phyloP scores from a whole-genome alignment of 352 stramenopile genomes.

The Pythium sp. region DNA sequence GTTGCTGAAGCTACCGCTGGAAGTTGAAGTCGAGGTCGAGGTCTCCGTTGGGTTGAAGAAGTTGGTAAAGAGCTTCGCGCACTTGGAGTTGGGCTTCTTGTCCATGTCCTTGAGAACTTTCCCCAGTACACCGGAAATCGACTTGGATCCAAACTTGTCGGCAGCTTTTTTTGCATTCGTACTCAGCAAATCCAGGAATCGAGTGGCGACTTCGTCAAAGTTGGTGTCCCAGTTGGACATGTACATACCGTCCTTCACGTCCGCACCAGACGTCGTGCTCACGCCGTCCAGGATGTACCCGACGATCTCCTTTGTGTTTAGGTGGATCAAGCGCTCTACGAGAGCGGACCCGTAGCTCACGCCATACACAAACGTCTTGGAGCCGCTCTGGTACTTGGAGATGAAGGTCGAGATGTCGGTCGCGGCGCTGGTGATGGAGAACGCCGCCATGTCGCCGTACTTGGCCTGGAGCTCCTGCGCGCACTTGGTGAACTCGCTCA shows the following conservation, averaged over 20 bases:
- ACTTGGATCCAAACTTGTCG: neutral
- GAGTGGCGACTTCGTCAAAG: slow-evolving; percentile 33
- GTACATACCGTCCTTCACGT: slow-evolving; percentile 28
- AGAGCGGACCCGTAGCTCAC: slow-evolving; percentile 46
- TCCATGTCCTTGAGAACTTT: slow-evolving; percentile 25
- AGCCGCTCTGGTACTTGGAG: slow-evolving; percentile 18
- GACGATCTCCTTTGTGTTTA: slow-evolving; percentile 30
- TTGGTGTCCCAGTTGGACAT: slow-evolving; percentile 37
- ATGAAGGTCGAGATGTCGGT: neutral
- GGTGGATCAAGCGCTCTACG: slow-evolving; percentile 46
- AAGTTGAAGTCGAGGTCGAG: too few relatives aligned
- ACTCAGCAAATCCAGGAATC: slow-evolving; percentile 26
- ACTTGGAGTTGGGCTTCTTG: slow-evolving; percentile 25
- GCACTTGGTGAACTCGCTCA: slow-evolving; percentile 30
- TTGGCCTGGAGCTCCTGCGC: slow-evolving; percentile 32
- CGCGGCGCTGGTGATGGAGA: slow-evolving; percentile 23
- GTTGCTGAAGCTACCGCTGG: neutral
- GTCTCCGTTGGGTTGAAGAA: neutral
- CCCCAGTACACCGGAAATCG: slow-evolving; percentile 16
- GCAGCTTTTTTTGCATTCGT: neutral
- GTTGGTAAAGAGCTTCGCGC: slow-evolving; percentile 10
- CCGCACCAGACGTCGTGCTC: slow-evolving; percentile 31
- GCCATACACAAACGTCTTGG: neutral
- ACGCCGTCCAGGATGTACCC: slow-evolving; percentile 54
- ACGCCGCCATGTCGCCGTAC: slow-evolving; percentile 38